Conservation (phyloP, 371 early-diverging fungal genomes). For the Quaeritorhiza haematococci region DNA sequence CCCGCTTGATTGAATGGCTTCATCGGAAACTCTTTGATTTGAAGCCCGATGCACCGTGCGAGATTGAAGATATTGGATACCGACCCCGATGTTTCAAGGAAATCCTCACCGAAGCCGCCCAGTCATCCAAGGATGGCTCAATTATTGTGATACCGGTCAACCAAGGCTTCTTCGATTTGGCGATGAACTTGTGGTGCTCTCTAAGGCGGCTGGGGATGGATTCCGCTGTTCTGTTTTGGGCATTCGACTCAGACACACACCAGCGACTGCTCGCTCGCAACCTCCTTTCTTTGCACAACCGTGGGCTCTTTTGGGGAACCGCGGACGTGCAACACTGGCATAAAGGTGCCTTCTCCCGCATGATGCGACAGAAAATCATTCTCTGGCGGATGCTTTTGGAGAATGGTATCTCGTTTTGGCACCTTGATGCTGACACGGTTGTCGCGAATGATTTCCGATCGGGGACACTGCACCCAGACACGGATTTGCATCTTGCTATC, state of each 20-base stretch:
- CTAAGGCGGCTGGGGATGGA: not conserved
- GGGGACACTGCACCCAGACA: not conserved
- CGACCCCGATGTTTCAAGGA: not conserved
- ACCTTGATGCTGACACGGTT: slow-evolving; percentile 16
- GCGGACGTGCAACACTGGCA: no score
- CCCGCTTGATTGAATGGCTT: not conserved
- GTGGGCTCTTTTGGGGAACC: no score
- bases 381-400: slow-evolving; percentile 9
- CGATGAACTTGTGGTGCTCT: slow-evolving; percentile 8
- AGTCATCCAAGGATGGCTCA: no score
- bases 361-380: slow-evolving; percentile 14
- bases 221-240: slow-evolving; percentile 10
- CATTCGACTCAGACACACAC: slow-evolving; percentile 7
- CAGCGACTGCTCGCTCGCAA: slow-evolving; percentile 2
- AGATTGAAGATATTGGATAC: not conserved
- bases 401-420: slow-evolving; percentile 9
- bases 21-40: not conserved
- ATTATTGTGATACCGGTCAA: slow-evolving; percentile 14
- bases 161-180: not conserved
- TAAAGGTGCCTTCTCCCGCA: not conserved
- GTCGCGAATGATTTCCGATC: slow-evolving; percentile 13
- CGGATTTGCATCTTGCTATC: slow-evolving; percentile 8
- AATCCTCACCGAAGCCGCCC: not conserved
- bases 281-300: slow-evolving; percentile 5
- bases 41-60: not conserved